Conservation (phyloP, 2,329 filamentous ascomycete genomes). For the Exophiala lecanii-corni region DNA sequence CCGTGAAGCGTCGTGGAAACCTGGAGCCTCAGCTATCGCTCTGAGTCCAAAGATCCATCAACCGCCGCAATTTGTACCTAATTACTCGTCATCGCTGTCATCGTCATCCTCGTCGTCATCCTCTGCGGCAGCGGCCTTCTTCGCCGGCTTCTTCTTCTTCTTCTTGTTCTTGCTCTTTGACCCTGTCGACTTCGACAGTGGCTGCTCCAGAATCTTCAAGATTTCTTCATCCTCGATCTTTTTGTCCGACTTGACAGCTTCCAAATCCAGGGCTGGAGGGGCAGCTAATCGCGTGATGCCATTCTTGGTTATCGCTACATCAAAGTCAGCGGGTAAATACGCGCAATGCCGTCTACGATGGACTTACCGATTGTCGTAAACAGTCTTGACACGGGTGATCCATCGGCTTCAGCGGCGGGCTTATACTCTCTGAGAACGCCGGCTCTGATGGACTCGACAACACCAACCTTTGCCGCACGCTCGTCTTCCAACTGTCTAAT, state of each 20-base stretch:
- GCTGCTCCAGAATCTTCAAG: constrained; percentile 87
- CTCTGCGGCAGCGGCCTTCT: constrained; percentile 39
- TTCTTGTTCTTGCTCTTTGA: constrained; percentile 84
- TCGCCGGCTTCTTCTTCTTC: constrained; percentile 71
- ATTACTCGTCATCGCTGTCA: constrained; percentile 39
- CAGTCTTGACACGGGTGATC: constrained; percentile 74
- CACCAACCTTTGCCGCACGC: constrained; percentile 88
- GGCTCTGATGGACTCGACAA: constrained; percentile 91
- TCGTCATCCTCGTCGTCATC: constrained; percentile 35
- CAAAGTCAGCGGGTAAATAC: background rate
- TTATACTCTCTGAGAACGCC: constrained; percentile 95
- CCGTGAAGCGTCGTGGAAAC: no score
- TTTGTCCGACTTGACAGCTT: constrained; percentile 89
- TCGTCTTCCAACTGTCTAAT: constrained; percentile 95
- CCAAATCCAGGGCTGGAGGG: constrained; percentile 69
- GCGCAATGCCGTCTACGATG: constrained; percentile 2
- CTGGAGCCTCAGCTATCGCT: no score
- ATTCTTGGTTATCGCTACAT: constrained; percentile 90
- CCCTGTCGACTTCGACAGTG: constrained; percentile 58
- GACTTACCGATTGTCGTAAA: constrained; percentile 88
- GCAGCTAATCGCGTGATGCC: constrained; percentile 81
- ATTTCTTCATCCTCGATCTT: constrained; percentile 97
- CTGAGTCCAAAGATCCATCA: no score
- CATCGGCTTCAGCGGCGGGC: constrained; percentile 89
- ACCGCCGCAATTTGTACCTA: no score